A percentile compares a stretch with the other conserved stretches of the same genome.
These are phyloP conservation scores for Hypholoma fasciculare DNA, from an alignment of 768 basidiomycete genomes.

Conservation along the genomic window DNA sequence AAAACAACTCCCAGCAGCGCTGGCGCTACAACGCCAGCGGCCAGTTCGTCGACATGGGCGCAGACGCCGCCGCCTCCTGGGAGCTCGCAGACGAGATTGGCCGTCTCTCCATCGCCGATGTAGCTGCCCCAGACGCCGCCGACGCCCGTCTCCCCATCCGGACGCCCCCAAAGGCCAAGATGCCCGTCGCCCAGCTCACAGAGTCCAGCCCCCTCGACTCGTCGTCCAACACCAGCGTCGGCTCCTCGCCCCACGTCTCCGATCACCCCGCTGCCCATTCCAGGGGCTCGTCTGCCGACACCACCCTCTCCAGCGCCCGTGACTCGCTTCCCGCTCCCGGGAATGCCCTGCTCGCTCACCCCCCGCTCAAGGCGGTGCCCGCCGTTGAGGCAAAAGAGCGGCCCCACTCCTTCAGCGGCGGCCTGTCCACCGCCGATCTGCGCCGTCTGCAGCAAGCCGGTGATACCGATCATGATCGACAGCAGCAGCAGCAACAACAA, in stretches of 20 bases:
- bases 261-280: slow-evolving; percentile 78
- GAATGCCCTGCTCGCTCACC: slow-evolving; percentile 56
- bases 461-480: slow-evolving; percentile 42
- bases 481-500: slow-evolving; percentile 49
- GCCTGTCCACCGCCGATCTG: slow-evolving; percentile 70
- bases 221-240: slow-evolving; percentile 67
- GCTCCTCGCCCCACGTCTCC: slow-evolving; percentile 69
- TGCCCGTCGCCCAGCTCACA: slow-evolving; percentile 31
- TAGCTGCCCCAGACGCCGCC: slow-evolving; percentile 46
- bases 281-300: slow-evolving; percentile 82
- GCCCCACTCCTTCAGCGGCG: slow-evolving; percentile 82
- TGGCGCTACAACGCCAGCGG: slow-evolving; percentile 69
- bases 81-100: slow-evolving; percentile 73
- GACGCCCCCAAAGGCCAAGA: slow-evolving; percentile 69
- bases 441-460: slow-evolving; percentile 74
- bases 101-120: slow-evolving; percentile 66
- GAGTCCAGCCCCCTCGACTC: slow-evolving; percentile 71
- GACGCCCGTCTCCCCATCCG: slow-evolving; percentile 55
- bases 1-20: slow-evolving; percentile 40
- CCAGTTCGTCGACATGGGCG: slow-evolving; percentile 60
- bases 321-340: slow-evolving; percentile 55
- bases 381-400: slow-evolving; percentile 67
- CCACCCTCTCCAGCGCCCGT: slow-evolving; percentile 59
- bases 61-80: slow-evolving; percentile 53
- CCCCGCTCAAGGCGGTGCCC: slow-evolving; percentile 52